phyloP scores from a whole-genome alignment of 2,329 filamentous ascomycete genomes.

The Hymenoscyphus fraxineus region DNA sequence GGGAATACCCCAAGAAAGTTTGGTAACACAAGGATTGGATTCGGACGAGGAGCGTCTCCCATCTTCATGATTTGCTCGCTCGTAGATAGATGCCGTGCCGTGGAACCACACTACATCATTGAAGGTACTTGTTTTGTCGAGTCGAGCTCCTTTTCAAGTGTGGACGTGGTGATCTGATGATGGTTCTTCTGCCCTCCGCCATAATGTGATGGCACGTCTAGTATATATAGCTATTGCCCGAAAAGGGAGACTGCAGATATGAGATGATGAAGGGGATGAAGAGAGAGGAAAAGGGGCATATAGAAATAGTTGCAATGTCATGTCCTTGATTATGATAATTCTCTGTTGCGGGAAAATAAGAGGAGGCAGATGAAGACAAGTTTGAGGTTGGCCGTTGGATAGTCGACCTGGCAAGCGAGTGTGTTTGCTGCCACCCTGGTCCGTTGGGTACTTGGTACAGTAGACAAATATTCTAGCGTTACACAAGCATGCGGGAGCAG shows the following conservation, averaged over 20 bases:
- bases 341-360: background rate
- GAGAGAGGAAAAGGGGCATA: background rate
- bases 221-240: background rate
- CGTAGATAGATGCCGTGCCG: background rate
- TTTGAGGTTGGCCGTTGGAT: background rate
- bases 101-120: conserved; percentile 6
- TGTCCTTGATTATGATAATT: too few relatives aligned
- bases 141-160: background rate
- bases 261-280: background rate
- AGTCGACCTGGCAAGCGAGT: conserved; percentile 6
- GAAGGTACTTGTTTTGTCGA: conserved; percentile 4
- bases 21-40: conserved; percentile 1
- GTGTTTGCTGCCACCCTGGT: conserved; percentile 3
- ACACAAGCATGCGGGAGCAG: conserved; percentile 13
- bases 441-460: background rate
- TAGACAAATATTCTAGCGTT: background rate
- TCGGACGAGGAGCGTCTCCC: background rate
- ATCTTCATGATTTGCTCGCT: conserved; percentile 7
- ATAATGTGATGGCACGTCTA: background rate
- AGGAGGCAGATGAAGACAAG: background rate
- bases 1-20: background rate
- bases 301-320: background rate
- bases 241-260: background rate
- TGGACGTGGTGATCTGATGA: background rate
- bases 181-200: background rate